Percentiles rank a stretch among this genome's conserved stretches.
phyloP scores from a whole-genome alignment of 176 grass and related monocot species.

The Miscanthus lutarioriparius region DNA sequence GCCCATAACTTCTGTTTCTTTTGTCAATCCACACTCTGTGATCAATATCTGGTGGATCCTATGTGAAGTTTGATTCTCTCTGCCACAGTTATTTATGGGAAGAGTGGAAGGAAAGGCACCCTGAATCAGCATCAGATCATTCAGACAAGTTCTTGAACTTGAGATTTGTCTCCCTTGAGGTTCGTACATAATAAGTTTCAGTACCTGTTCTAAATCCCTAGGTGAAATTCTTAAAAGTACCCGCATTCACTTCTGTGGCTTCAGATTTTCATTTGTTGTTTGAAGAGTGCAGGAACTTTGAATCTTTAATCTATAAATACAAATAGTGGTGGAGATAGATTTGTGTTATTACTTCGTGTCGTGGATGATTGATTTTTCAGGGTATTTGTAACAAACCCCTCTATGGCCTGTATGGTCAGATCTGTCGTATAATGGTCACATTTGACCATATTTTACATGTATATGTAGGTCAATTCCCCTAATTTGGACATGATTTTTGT shows the following conservation, averaged over 20 bases:
- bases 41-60: conserved; percentile 28
- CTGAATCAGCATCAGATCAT: conserved; percentile 58
- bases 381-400: not conserved
- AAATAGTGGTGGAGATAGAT: conserved; percentile 7
- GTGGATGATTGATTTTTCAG: not conserved
- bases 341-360: conserved; percentile 4
- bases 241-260: not conserved
- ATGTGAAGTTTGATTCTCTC: conserved; percentile 26
- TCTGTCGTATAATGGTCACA: not conserved
- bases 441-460: conserved; percentile 12
- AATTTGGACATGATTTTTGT: not conserved
- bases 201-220: not conserved
- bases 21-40: conserved; percentile 10
- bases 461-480: not conserved
- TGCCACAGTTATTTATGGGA: conserved; percentile 91
- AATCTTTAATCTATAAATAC: conserved; percentile 7
- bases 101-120: conserved; percentile 94
- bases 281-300: conserved; percentile 20
- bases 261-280: not conserved
- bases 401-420: not conserved
- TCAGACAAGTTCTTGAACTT: conserved; percentile 79
- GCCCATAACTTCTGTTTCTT: conserved; percentile 4
- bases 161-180: conserved; percentile 95
- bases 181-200: conserved; percentile 41
- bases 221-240: conserved; percentile 8